Base-by-base conservation (phyloP, 257 asterid species). In the Gentiana straminea region DNA sequence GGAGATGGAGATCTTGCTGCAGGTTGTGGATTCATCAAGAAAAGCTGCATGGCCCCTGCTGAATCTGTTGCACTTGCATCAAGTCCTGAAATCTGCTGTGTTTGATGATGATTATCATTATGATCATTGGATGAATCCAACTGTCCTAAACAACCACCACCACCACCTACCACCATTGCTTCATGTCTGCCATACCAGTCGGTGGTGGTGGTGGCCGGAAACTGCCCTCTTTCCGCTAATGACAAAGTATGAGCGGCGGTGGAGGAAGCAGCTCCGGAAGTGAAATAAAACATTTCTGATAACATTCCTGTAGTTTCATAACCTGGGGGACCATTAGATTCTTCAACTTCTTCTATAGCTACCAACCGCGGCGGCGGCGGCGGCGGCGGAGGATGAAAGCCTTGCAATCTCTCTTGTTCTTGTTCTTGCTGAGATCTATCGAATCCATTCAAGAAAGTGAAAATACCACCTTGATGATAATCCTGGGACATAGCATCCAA, bases 11-110 rank as follows among this genome's bases (percentile, higher is more conserved):
- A 83, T 1, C 88, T 84, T 64, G 80, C 64, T 66, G 79, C 65
- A 51, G 75, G 85, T 63, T 77, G 90, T 1, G 95, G 89, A 63
- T 89, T 89, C 94, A 82, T 84, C 12, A 80, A 73, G 51, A 89
- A 89, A 69, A 89, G 97, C 73, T 89, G 96, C 97, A 89, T 89
- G 97, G 94, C 95, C 7, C 86, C 85, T 2, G 94, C 86, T 37
- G 85, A 75, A 63, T 81, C 89, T 24, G 24, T 24, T 24, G 24
- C 79, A 68, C 75, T 24, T 24, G 24, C 79, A 68, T 77, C 74
- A 56, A 80, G 77, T 58, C 78, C 56, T 12, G 60, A 55, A 57
- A 57, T 57, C 35, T 57, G 62, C 9, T 57, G 62, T 15, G 13
- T 39, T 4, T 56, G 60, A 24, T 56, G 60, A 49, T 59, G 64